Evolutionary conservation across 2,329 filamentous ascomycete species (phyloP), one percentile per base, ranked within the genome.

Genomic region (Colletotrichum tropicicola): DNA sequence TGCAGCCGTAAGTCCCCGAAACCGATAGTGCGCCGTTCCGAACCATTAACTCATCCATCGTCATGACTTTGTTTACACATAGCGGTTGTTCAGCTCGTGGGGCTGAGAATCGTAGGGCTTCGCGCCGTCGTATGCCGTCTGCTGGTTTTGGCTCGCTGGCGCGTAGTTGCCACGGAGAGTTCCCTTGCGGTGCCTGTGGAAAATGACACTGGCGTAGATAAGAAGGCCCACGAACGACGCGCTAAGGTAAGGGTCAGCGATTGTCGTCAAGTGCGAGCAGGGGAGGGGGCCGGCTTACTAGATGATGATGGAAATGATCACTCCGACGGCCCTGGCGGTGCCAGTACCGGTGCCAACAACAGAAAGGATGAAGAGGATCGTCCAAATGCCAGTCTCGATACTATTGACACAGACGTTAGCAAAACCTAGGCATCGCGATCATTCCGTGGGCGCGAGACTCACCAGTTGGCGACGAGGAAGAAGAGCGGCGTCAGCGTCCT

Each of bases 181-280:
- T 12, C 66, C 65, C 53, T 61, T 67, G 48, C 65, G 56, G 39
- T 63, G 48, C 43, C 30, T 67, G 68, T 75, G 73, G 71, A 66
- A 77, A 59, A 77, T 66, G 55, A 77, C 54, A 49, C 64, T 49
- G 21, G 75, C 70, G 66, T 77, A 77, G 49, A 75, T 68, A 56
- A 77, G 72, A 13, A 77, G 68, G 23, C 73, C 74, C 27, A 76
- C 23, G 67, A 76, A 77, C 58, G 74, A 73, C 25, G 74, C 67
- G 13, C 75, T 77, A 7, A 5, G 27, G 25, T 1, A 1, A 28
- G 2, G 21, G 30, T 62, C 6, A 66, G 39, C 3, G 5, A 55
- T 43, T 23, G 23, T 3, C 19, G 7, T 6, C 19, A 9, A 2
- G 19, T 0, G 3, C 23, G 7, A 25, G 17, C 2, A 9, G 6